Conservation (phyloP, 495 filamentous ascomycete genomes). For the Niebla homalea region DNA sequence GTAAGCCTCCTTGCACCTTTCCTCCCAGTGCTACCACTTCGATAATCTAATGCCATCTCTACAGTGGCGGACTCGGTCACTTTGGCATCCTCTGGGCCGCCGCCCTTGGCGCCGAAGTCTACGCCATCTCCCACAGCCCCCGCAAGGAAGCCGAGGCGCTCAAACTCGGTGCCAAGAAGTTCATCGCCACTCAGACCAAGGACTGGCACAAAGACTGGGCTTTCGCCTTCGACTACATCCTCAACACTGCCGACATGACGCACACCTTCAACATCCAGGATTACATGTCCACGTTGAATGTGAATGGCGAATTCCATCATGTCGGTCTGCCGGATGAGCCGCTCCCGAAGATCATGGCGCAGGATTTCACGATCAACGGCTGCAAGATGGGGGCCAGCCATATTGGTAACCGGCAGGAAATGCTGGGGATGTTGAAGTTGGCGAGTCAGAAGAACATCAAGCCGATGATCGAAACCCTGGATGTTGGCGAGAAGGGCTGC, state of each 20-base stretch:
- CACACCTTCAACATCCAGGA: slow-evolving; percentile 52
- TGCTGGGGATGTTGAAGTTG: slow-evolving; percentile 69
- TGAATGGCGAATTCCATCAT: slow-evolving; percentile 71
- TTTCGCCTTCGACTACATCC: slow-evolving; percentile 60
- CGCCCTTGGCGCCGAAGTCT: slow-evolving; percentile 56
- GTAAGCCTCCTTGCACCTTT: slow-evolving; percentile 3
- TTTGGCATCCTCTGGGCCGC: slow-evolving; percentile 59
- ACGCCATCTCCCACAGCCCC: slow-evolving; percentile 54
- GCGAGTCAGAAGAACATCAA: slow-evolving; percentile 70
- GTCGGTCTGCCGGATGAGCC: slow-evolving; percentile 75
- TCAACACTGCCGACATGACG: slow-evolving; percentile 60
- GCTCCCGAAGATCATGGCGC: slow-evolving; percentile 60
- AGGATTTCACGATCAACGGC: slow-evolving; percentile 64
- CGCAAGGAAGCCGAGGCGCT: slow-evolving; percentile 55
- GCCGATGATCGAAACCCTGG: slow-evolving; percentile 68
- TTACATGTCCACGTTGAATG: slow-evolving; percentile 68
- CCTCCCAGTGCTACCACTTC: background rate
- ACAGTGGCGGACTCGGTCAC: slow-evolving; percentile 56
- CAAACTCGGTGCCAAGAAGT: slow-evolving; percentile 61
- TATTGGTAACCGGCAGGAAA: slow-evolving; percentile 68
- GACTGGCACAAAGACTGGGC: slow-evolving; percentile 46
- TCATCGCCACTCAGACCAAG: slow-evolving; percentile 51
- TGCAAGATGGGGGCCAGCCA: slow-evolving; percentile 71
- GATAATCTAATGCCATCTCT: slow-evolving; percentile 20
- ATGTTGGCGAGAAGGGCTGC: slow-evolving; percentile 56